These are phyloP conservation scores for Eremothecium cymbalariae DNA, from an alignment of 1,139 yeast genomes.

Conservation along the genomic window DNA sequence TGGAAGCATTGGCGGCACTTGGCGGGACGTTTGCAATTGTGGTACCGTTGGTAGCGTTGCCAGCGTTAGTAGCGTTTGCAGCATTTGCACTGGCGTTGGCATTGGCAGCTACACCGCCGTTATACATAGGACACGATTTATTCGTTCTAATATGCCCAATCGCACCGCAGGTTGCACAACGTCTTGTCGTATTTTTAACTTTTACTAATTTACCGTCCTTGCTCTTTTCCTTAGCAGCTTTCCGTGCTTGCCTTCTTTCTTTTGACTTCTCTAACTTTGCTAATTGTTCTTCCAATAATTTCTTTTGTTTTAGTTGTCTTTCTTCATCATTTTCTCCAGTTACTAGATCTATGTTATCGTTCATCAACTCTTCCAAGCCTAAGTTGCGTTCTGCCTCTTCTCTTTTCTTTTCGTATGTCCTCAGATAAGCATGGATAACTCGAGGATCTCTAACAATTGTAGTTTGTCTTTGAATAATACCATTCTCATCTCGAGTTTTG, in stretches of 20 bases:
- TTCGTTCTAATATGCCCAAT: slow-evolving; percentile 91
- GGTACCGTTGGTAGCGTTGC: slow-evolving; percentile 2
- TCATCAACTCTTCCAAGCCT: slow-evolving; percentile 30
- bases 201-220: slow-evolving; percentile 20
- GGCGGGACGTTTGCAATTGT: slow-evolving; percentile 2
- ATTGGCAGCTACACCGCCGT: slow-evolving; percentile 27
- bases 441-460: slow-evolving; percentile 78
- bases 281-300: slow-evolving; percentile 72
- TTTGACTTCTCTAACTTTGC: slow-evolving; percentile 76
- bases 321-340: slow-evolving; percentile 82
- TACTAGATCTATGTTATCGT: slow-evolving; percentile 46
- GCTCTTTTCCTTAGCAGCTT: slow-evolving; percentile 44
- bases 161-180: slow-evolving; percentile 93
- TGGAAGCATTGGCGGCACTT: not conserved
- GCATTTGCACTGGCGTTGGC: slow-evolving; percentile 9
- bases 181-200: slow-evolving; percentile 65
- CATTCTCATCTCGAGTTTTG: slow-evolving; percentile 74
- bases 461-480: slow-evolving; percentile 73
- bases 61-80: slow-evolving; percentile 6
- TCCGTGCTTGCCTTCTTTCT: slow-evolving; percentile 52
- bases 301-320: slow-evolving; percentile 68
- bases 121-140: slow-evolving; percentile 77
- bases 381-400: slow-evolving; percentile 43
- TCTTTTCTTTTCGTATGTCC: slow-evolving; percentile 68
- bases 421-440: slow-evolving; percentile 77